Evolutionary conservation across 1,284 basidiomycete genomes (phyloP), one percentile per base, ranked within the genome.

Genomic region (Earliella scabrosa): DNA sequence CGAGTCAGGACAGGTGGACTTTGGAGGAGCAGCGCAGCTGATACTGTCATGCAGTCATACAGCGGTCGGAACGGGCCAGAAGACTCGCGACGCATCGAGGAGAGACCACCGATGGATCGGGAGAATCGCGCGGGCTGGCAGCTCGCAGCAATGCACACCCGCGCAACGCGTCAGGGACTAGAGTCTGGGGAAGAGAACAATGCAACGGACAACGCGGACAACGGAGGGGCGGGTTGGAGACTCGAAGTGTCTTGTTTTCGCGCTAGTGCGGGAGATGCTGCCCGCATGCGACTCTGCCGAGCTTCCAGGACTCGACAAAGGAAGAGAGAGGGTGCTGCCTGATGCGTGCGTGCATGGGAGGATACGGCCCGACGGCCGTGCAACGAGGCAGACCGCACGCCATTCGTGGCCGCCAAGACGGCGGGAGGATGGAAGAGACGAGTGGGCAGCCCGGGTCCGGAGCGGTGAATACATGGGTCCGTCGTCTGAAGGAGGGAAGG

Each of bases 341-440:
- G 11, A 48, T 20, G 23, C 26, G 32, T 54, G 38, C 45, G 52
- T 34, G 18, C 45, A 8, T 10, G 13, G 20, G 8, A 2, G 39
- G 9, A 24, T 41, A 18, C 39, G 39, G 39, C 24, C 39, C 45
- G 52, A 54, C 38, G 14, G 21, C 51, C 36, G 52, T 24, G 34
- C 45, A 54, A 48, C 26, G 46, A 54, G 52, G 52, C 45, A 29
- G 24, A 24, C 24, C 26, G 31, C 23, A 31, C 9, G 45, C 44
- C 46, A 35, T 54, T n/a, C 52, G 23, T 44, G 27, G 51, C 27
- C 29, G 51, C 51, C 31, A 39, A 46, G 35, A 40, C 44, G 35
- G 38, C 29, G 21, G 32, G 27, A 40, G 38, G 36, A 31, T 11
- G 52, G 31, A 39, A 32, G 27, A 35, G 27, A 23, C 20, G 24